phyloP scores from a whole-genome alignment of 2,329 filamentous ascomycete species.

The Amauroascus niger region DNA sequence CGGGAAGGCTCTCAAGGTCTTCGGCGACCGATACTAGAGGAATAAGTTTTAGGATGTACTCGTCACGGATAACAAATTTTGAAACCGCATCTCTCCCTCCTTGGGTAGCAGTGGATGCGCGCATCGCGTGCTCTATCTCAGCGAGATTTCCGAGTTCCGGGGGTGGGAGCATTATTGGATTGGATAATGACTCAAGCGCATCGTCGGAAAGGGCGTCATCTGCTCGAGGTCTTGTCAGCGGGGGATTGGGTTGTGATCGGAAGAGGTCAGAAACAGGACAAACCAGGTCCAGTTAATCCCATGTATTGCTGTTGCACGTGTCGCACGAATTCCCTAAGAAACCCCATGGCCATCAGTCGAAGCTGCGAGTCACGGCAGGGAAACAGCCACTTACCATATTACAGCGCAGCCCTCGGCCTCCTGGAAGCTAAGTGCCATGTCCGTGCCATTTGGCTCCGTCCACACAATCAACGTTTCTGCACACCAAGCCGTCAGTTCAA shows the following conservation, averaged over 20 bases:
- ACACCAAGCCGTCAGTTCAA: conserved; percentile 20
- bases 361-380: conserved; percentile 14
- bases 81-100: conserved; percentile 74
- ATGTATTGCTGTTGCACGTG: conserved; percentile 69
- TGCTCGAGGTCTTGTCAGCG: conserved; percentile 24
- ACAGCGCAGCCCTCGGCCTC: conserved; percentile 86
- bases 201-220: conserved; percentile 89
- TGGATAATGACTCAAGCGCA: conserved; percentile 58
- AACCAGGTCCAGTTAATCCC: conserved; percentile 54
- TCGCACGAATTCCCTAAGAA: conserved; percentile 78
- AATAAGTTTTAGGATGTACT: conserved; percentile 79
- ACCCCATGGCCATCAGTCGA: conserved; percentile 1
- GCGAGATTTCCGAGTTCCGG: conserved; percentile 72
- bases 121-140: conserved; percentile 78
- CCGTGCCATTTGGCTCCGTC: conserved; percentile 82
- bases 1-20: conserved; percentile 74
- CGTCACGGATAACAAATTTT: conserved; percentile 74
- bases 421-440: conserved; percentile 98
- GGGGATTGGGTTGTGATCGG: not conserved
- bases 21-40: conserved; percentile 82
- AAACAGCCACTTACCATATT: conserved; percentile 61
- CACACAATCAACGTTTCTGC: conserved; percentile 94
- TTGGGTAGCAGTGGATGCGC: conserved; percentile 62
- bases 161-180: conserved; percentile 62
- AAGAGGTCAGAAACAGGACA: not conserved